These are phyloP conservation scores for Aphanoascus verrucosus DNA, from an alignment of 2,329 filamentous ascomycete genomes.

Conservation along the genomic window DNA sequence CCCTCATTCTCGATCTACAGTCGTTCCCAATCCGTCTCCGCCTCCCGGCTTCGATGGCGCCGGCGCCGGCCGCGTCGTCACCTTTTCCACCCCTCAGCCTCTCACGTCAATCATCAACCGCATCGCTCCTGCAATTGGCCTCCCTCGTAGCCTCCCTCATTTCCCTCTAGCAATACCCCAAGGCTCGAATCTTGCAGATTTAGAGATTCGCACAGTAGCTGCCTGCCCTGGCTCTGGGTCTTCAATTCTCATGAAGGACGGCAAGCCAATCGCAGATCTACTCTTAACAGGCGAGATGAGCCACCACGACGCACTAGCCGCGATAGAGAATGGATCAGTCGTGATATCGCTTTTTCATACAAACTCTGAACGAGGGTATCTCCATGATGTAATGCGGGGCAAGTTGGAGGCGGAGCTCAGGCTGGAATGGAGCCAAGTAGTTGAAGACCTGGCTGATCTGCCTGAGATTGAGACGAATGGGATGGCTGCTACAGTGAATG, in stretches of 20 bases:
- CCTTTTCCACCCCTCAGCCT: slow-evolving; percentile 43
- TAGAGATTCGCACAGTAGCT: slow-evolving; percentile 58
- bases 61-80: slow-evolving; percentile 52
- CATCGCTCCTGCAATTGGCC: slow-evolving; percentile 53
- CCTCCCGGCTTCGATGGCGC: slow-evolving; percentile 39
- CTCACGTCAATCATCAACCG: slow-evolving; percentile 51
- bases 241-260: slow-evolving; percentile 54
- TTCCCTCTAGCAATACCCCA: slow-evolving; percentile 56
- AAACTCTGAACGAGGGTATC: slow-evolving; percentile 79
- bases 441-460: slow-evolving; percentile 33
- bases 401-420: slow-evolving; percentile 52
- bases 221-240: slow-evolving; percentile 86
- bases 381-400: slow-evolving; percentile 58
- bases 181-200: slow-evolving; percentile 42
- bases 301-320: slow-evolving; percentile 82
- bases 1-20: slow-evolving; percentile 30
- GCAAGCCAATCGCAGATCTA: slow-evolving; percentile 52
- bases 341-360: slow-evolving; percentile 85
- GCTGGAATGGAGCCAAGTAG: slow-evolving; percentile 43
- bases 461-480: slow-evolving; percentile 25
- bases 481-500: slow-evolving; percentile 39
- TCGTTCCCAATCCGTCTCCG: slow-evolving; percentile 35
- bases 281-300: slow-evolving; percentile 86
- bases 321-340: slow-evolving; percentile 70
- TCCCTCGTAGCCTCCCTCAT: slow-evolving; percentile 53